Percentiles rank a stretch among this genome's conserved stretches.
Conservation (phyloP, 2,329 filamentous ascomycete genomes). For the Zasmidium cellare region DNA sequence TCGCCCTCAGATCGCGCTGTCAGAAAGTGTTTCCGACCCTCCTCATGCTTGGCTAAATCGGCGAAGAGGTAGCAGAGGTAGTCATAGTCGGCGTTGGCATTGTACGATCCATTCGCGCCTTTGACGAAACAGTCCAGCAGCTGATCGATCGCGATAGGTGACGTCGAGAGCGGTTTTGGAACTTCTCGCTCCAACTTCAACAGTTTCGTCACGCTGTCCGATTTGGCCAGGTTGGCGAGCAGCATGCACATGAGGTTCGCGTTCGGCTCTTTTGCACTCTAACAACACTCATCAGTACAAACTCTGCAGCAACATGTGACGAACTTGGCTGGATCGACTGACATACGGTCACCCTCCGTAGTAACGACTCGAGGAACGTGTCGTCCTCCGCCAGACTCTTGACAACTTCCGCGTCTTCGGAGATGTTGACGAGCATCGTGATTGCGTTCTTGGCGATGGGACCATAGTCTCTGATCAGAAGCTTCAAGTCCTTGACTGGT, state of each 20-base stretch:
- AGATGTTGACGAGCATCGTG: slow-evolving; percentile 85
- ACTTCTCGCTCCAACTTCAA: slow-evolving; percentile 66
- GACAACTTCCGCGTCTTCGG: slow-evolving; percentile 73
- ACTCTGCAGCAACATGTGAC: neutral
- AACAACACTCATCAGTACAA: neutral
- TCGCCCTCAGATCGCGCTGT: slow-evolving; percentile 42
- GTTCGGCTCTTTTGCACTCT: slow-evolving; percentile 74
- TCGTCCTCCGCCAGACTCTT: slow-evolving; percentile 74
- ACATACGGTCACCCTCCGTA: slow-evolving; percentile 74
- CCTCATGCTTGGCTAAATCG: slow-evolving; percentile 75
- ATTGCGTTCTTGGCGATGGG: slow-evolving; percentile 91
- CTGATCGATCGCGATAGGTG: slow-evolving; percentile 78
- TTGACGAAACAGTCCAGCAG: slow-evolving; percentile 95
- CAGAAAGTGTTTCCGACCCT: slow-evolving; percentile 58
- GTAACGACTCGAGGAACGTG: slow-evolving; percentile 72
- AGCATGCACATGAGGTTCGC: slow-evolving; percentile 88
- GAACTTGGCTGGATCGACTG: slow-evolving; percentile 38
- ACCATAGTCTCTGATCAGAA: slow-evolving; percentile 83
- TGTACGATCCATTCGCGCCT: slow-evolving; percentile 78
- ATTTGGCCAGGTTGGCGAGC: slow-evolving; percentile 86
- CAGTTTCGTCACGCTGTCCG: slow-evolving; percentile 68
- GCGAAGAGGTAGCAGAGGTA: slow-evolving; percentile 94
- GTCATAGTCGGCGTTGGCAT: slow-evolving; percentile 83
- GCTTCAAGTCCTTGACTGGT: slow-evolving; percentile 83
- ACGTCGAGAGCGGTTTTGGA: slow-evolving; percentile 69